Percentiles rank a stretch among this genome's conserved stretches.
Conservation (phyloP, 352 stramenopile species). For the Globisporangium camurandrum region DNA sequence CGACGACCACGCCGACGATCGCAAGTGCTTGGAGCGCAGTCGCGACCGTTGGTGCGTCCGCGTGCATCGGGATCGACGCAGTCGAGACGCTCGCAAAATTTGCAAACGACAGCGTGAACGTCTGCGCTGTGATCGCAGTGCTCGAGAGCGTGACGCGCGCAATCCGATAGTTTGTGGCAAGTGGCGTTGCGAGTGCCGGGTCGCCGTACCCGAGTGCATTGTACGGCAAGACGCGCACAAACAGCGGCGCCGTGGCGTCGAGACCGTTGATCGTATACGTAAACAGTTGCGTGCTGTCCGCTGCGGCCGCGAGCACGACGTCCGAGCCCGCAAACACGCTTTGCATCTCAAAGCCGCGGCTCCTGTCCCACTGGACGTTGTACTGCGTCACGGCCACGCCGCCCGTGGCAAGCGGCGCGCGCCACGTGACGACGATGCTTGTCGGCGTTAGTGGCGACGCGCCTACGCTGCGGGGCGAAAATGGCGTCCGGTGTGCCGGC, state of each 20-base stretch:
- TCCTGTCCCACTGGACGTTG: constrained; percentile 90
- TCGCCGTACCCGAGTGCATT: constrained; percentile 73
- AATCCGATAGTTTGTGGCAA: constrained; percentile 45
- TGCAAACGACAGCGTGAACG: constrained; percentile 44
- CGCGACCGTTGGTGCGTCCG: constrained; percentile 40
- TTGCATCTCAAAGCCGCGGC: constrained; percentile 70
- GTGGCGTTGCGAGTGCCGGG: constrained; percentile 28
- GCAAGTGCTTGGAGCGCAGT: constrained; percentile 42
- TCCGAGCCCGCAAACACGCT: constrained; percentile 48
- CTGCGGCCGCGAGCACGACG: constrained; percentile 15
- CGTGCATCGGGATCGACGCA: constrained; percentile 31
- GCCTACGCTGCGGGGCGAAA: constrained; percentile 18
- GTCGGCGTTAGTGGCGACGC: constrained; percentile 29
- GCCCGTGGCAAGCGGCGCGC: constrained; percentile 46
- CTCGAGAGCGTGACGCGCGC: constrained; percentile 31
- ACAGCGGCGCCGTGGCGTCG: constrained; percentile 53
- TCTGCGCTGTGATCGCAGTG: constrained; percentile 29
- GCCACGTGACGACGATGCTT: constrained; percentile 70
- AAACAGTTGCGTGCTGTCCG: constrained; percentile 6
- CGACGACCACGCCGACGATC: constrained; percentile 42
- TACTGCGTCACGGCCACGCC: constrained; percentile 85
- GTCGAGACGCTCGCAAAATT: constrained; percentile 40
- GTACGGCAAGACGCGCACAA: constrained; percentile 75
- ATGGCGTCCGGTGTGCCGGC: constrained; percentile 20
- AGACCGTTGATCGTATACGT: constrained; percentile 41